Evolutionary conservation across 345 rosid species (phyloP), one percentile per base, ranked within the genome.

Genomic region (Draba incana): DNA sequence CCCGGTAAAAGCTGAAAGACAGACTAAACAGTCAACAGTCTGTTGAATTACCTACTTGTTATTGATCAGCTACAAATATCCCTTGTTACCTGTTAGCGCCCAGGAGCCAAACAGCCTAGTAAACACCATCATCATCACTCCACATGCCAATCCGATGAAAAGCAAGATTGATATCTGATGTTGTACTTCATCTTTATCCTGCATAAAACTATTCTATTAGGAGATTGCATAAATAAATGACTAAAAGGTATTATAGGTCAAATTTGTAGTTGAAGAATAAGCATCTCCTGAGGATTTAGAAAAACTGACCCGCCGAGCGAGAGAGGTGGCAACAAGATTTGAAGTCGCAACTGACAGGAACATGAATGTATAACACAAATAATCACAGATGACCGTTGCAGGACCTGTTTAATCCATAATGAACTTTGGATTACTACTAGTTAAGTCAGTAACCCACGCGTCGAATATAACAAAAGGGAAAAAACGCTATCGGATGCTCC

Each of bases 131-230:
- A 93, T 84, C 41, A 76, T 57, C 66, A 84, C 20, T 55, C 98
- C 96, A 70, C 91, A 85, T 72, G 77, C 72, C 82, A 90, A 77
- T 15, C 95, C 95, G 4, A 84, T 70, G 79, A 84, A 91, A 56
- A 90, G 88, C 73, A 88, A 82, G 74, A 84, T 71, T n/a, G 97
- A 94, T 74, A 93, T 87, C 78, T 90, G 95, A 78, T 88, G 96
- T 48, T 91, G 97, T 68, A 86, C 96, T 75, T 84, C 88, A 5
- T 81, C 72, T 80, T 81, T 87, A 77, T 86, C 92, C 97, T 94
- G 86, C 85, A 74, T 9, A 51, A 62, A 30, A 44, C 38, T 63
- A 10, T 5, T 66, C 53, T n/a, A 23, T 65, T 65, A 71, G 50
- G 70, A 70, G 41, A 41, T 59, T 25, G 10, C n/a, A 61, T 9